Base-by-base conservation (phyloP, 2,329 filamentous ascomycete species). In the Tolypocladium ophioglossoides region DNA sequence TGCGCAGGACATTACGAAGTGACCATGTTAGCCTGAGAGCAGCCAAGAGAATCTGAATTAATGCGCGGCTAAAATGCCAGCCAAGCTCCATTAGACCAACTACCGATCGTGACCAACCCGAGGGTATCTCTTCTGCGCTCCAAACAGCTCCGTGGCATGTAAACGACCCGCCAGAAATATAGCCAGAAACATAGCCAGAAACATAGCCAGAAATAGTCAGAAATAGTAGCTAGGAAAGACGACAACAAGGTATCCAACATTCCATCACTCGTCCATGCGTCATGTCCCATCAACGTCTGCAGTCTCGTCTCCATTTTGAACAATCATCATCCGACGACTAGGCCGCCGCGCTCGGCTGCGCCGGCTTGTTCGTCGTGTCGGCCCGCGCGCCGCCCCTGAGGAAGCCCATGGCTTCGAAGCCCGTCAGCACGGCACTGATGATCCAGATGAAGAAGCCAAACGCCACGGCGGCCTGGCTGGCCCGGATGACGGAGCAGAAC, bases 401-500 rank as follows among this genome's bases (percentile, higher is more conserved):
- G 37, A 70, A 68, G 54, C 72, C 70, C 40, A 80, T 60, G 4
- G 67, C 70, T 56, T 80, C 78, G 53, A 80, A 63, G 39, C 73
- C 70, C 35, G 74, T 68, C 8, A 81, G 67, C 50, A 70, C 73
- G 8, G 69, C 71, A 62, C 80, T 79, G 54, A 78, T 68, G 48
- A 68, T 72, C 76, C 78, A 88, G 52, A 82, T 74, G 64, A 87
- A 80, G 61, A 85, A 87, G 7, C 77, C 83, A 62, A 89, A 85
- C 0, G 79, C 85, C 10, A 81, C 75, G 2, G 79, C 82, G 4
- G 85, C 85, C 70, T 87, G 82, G 10, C 79, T 71, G 12, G 79
- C 73, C 47, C 75, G 74, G 68, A 55, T 47, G 14, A 47, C 41
- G 40, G 40, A n/a, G 55, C 87, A 91, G 18, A 74, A 75, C 20